Percentiles rank a stretch among this genome's conserved stretches.
These are phyloP conservation scores for Trypanosoma melophagium DNA, from an alignment of 208 protist species.

Conservation along the genomic window DNA sequence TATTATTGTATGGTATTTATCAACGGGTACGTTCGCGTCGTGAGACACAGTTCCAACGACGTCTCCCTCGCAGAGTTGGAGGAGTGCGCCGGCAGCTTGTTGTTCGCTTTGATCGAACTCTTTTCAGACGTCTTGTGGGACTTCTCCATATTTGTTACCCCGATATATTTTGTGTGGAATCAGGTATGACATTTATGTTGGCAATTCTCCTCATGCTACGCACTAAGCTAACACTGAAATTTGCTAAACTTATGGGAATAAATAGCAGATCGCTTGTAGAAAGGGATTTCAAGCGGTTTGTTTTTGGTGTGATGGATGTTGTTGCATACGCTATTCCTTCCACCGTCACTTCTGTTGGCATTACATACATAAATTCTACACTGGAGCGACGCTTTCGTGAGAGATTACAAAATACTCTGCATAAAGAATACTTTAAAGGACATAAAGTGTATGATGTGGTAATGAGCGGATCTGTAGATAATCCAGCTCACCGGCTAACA, in stretches of 20 bases:
- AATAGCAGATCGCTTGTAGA: constrained; percentile 64
- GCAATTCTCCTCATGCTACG: constrained; percentile 49
- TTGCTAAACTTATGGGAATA: constrained; percentile 52
- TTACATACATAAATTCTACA: constrained; percentile 69
- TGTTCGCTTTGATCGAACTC: constrained; percentile 39
- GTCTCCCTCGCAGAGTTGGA: neutral
- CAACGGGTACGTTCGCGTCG: neutral
- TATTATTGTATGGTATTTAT: constrained; percentile 9
- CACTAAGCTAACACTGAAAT: constrained; percentile 60
- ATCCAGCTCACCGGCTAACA: constrained; percentile 78
- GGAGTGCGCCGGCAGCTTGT: neutral
- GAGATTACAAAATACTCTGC: constrained; percentile 59
- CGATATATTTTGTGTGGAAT: constrained; percentile 48
- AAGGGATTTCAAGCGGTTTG: constrained; percentile 53
- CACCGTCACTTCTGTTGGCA: constrained; percentile 57
- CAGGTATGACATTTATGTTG: constrained; percentile 40
- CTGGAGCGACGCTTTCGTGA: constrained; percentile 65
- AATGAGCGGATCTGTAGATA: constrained; percentile 55
- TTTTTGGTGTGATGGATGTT: constrained; percentile 67
- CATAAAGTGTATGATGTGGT: constrained; percentile 61
- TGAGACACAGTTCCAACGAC: neutral
- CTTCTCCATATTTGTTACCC: constrained; percentile 76
- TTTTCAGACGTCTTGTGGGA: constrained; percentile 51
- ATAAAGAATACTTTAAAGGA: constrained; percentile 66
- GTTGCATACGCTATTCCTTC: constrained; percentile 65